Base-by-base conservation (phyloP, 1,284 basidiomycete genomes). In the Earliella scabrosa region DNA sequence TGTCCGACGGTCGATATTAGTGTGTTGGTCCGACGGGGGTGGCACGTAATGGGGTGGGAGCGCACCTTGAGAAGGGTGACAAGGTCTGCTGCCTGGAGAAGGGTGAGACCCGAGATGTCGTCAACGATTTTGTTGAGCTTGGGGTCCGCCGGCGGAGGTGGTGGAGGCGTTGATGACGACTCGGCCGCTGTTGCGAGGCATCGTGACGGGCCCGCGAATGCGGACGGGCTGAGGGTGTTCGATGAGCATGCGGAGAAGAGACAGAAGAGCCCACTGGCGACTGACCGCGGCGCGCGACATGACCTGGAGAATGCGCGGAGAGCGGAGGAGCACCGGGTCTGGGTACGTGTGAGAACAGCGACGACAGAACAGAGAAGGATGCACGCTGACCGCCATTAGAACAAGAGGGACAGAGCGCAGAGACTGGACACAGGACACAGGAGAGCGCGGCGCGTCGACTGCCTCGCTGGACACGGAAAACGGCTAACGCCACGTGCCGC, bases 81-180 rank as follows among this genome's bases (percentile, higher is more conserved):
- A 54, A 99, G 84, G 78, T 99, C 96, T n/a, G 97, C 90, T 6
- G 97, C 97, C 75, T 99, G 97, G 57, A 99, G 80, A 47, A 99
- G 81, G 20, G 95, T 96, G 62, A 99, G 75, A 34, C 83, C 79
- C 24, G 96, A 93, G 65, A 99, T 98, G 73, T 94, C 89, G 73
- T 99, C 94, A 24, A 99, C 97, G 66, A 99, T 90, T 54, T 84
- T 84, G 53, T 77, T 79, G 63, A 99, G 85, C 71, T 86, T 89
- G 23, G 93, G 85, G 69, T 92, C 85, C n/a, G 74, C 67, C 1
- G 65, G 63, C 18, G 80, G 76, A 1, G 78, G 73, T 16, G 51
- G 51, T n/a, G 82, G 64, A 10, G 82, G 60, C 7, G 77, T 61
- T 4, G 80, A 73, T 21, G 79, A 70, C n/a, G 79, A 63, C 35